Conservation (phyloP, 2,329 filamentous ascomycete genomes). For the Xylariaceae sp. region DNA sequence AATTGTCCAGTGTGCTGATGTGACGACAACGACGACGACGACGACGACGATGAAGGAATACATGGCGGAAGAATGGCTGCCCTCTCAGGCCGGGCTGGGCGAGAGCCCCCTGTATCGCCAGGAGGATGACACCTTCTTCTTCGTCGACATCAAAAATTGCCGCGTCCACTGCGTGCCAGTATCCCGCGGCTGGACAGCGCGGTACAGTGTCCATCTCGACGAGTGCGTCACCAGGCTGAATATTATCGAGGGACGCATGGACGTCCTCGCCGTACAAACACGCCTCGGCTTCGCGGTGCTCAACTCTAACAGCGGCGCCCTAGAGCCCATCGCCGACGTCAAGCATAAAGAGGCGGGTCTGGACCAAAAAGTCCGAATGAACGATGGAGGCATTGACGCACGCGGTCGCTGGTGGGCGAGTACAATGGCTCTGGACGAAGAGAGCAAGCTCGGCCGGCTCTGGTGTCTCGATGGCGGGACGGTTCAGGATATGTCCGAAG, state of each 20-base stretch:
- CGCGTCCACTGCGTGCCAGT: slow-evolving; percentile 32
- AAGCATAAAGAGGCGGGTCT: slow-evolving; percentile 20
- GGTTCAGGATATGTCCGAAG: slow-evolving; percentile 15
- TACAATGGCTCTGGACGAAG: slow-evolving; percentile 36
- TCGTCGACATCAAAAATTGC: slow-evolving; percentile 37
- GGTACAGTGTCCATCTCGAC: slow-evolving; percentile 20
- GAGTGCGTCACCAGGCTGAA: slow-evolving; percentile 34
- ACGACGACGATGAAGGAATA: slow-evolving; percentile 31
- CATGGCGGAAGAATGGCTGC: slow-evolving; percentile 35
- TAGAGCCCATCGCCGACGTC: slow-evolving; percentile 28
- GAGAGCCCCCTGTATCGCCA: slow-evolving; percentile 38
- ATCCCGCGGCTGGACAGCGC: slow-evolving; percentile 24
- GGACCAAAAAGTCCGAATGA: slow-evolving; percentile 34
- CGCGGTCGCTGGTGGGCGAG: slow-evolving; percentile 35
- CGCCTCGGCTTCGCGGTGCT: slow-evolving; percentile 32
- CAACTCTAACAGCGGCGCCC: slow-evolving; percentile 24
- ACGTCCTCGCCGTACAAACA: slow-evolving; percentile 34
- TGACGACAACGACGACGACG: no score
- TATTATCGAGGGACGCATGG: slow-evolving; percentile 24
- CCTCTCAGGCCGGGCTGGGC: slow-evolving; percentile 32
- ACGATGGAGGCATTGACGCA: slow-evolving; percentile 36
- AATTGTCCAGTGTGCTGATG: no score
- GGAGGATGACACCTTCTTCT: slow-evolving; percentile 36
- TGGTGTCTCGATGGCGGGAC: slow-evolving; percentile 30
- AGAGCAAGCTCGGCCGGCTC: slow-evolving; percentile 31